Conservation (phyloP, 305 asterid species). For the Solanum hybrid region DNA sequence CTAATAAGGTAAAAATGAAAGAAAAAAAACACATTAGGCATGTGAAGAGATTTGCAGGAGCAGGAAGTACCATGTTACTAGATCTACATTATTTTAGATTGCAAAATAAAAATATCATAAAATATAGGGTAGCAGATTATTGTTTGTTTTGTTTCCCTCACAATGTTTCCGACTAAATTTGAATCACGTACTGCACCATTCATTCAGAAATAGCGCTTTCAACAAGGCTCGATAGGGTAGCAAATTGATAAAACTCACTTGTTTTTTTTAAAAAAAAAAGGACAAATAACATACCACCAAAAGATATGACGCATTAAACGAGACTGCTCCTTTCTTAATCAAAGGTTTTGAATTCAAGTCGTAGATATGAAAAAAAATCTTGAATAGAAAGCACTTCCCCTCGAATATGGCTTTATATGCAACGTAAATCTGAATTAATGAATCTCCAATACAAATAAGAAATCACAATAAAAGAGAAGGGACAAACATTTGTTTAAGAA, state of each 20-base stretch:
- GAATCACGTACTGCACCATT: too few species aligned
- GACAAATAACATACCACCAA: background rate
- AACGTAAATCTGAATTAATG: accelerated
- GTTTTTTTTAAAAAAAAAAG: background rate
- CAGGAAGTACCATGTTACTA: background rate
- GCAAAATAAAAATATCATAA: background rate
- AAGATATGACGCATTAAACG: too few species aligned
- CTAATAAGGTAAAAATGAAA: background rate
- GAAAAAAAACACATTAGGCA: background rate
- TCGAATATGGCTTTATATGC: accelerated
- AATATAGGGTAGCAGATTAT: background rate
- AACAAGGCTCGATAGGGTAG: background rate
- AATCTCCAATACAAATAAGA: too few species aligned
- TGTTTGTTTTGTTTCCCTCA: too few species aligned
- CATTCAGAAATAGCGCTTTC: too few species aligned
- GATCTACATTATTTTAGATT: background rate
- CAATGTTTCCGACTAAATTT: too few species aligned
- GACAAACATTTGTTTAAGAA: background rate
- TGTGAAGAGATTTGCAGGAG: background rate
- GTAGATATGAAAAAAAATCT: background rate
- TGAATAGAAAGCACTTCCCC: background rate
- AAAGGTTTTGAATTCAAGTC: background rate
- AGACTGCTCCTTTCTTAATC: background rate
- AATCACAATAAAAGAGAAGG: background rate
- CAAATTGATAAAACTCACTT: background rate